phyloP scores from a whole-genome alignment of 1,139 yeast species.

The Suhomyces wounanorum region DNA sequence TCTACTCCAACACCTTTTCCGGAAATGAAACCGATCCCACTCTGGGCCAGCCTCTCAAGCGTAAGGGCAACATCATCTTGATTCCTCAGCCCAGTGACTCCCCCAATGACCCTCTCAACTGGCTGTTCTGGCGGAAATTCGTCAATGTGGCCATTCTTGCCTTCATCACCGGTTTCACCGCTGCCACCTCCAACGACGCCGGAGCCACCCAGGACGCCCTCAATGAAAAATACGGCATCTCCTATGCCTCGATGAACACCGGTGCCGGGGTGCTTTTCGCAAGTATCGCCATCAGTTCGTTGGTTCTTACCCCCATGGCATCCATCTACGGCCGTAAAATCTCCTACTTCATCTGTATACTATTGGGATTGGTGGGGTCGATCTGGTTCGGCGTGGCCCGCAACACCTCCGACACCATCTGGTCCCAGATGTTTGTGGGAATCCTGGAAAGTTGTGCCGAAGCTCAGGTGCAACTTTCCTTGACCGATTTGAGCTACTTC shows the following conservation, averaged over 20 bases:
- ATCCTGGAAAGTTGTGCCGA: conserved; percentile 37
- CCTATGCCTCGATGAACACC: conserved; percentile 38
- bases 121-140: conserved; percentile 31
- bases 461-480: conserved; percentile 40
- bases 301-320: conserved; percentile 37
- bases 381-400: conserved; percentile 36
- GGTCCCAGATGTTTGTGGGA: conserved; percentile 41
- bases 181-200: conserved; percentile 41
- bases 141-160: conserved; percentile 25
- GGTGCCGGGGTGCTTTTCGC: conserved; percentile 42
- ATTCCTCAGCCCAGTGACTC: conserved; percentile 61
- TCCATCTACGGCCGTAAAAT: conserved; percentile 36
- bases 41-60: conserved; percentile 13
- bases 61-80: conserved; percentile 35
- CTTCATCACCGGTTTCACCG: conserved; percentile 35
- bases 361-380: conserved; percentile 32
- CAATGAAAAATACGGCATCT: conserved; percentile 32
- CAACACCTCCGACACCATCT: conserved; percentile 32
- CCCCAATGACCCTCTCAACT: conserved; percentile 60
- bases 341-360: conserved; percentile 31
- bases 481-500: conserved; percentile 36
- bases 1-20: conserved; percentile 20
- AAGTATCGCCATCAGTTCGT: conserved; percentile 33
- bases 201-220: conserved; percentile 40
- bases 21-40: conserved; percentile 12